Conservation (phyloP, 768 basidiomycete genomes). For the Hericium coralloides region DNA sequence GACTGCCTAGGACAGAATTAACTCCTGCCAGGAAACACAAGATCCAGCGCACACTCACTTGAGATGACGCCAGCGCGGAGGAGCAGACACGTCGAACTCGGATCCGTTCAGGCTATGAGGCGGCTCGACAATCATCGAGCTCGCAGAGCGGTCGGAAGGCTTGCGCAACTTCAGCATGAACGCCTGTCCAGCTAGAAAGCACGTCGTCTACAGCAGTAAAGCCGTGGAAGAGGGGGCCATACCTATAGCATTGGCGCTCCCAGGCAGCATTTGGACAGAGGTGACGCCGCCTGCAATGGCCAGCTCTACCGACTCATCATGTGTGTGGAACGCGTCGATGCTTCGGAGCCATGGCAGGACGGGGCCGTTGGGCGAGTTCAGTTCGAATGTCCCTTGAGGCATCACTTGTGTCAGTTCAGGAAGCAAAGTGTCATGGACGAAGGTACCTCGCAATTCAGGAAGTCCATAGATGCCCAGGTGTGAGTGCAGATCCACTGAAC, state of each 20-base stretch:
- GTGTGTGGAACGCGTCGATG: conserved; percentile 80
- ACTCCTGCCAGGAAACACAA: neutral
- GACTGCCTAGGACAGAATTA: conserved; percentile 24
- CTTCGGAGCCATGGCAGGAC: conserved; percentile 73
- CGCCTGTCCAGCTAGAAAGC: conserved; percentile 66
- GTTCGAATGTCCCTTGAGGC: conserved; percentile 39
- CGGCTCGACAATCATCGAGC: conserved; percentile 80
- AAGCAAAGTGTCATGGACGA: neutral
- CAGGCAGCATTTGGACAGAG: conserved; percentile 73
- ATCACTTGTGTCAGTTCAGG: neutral
- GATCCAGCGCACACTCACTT: conserved; percentile 37
- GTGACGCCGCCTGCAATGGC: conserved; percentile 87
- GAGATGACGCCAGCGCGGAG: conserved; percentile 72
- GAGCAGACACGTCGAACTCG: conserved; percentile 25
- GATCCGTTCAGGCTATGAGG: conserved; percentile 54
- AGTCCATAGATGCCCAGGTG: conserved; percentile 67
- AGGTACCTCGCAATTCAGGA: conserved; percentile 39
- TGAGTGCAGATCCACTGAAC: conserved; percentile 38
- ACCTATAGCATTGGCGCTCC: conserved; percentile 72
- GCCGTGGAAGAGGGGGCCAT: conserved; percentile 15
- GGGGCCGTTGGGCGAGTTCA: conserved; percentile 59
- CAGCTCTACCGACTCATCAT: conserved; percentile 65
- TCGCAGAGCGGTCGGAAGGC: conserved; percentile 65
- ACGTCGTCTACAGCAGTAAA: conserved; percentile 5
- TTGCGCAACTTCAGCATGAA: conserved; percentile 80